Evolutionary conservation across 2,329 filamentous ascomycete species (phyloP).

Genomic region (Tolypocladium cylindrosporum): DNA sequence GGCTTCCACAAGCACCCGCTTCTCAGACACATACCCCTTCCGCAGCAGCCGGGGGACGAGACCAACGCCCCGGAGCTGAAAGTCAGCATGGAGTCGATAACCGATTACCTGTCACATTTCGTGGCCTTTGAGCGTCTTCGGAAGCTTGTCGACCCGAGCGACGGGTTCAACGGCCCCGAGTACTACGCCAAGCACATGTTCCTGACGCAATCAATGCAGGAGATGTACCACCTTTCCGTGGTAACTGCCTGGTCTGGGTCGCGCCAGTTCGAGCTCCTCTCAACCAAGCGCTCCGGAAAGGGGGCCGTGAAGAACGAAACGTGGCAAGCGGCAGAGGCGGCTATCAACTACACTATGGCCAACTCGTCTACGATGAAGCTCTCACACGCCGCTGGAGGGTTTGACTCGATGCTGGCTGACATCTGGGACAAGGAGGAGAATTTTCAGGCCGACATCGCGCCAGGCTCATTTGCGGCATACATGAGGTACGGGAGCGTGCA

Average conservation of each 20-base stretch:
- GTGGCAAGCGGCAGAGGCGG: conserved; percentile 12
- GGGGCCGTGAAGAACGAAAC: conserved; percentile 5
- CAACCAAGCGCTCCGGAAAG: conserved; percentile 10
- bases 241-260: conserved; percentile 3
- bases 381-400: conserved; percentile 17
- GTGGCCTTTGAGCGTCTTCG: conserved; percentile 20
- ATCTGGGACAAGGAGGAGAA: conserved; percentile 21
- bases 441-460: conserved; percentile 16
- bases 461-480: conserved; percentile 24
- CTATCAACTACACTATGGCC: conserved; percentile 19
- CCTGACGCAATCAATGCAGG: conserved; percentile 10
- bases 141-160: conserved; percentile 20
- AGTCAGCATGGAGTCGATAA: conserved; percentile 7
- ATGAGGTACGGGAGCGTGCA: conserved; percentile 23
- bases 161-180: conserved; percentile 22
- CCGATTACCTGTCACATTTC: conserved; percentile 21
- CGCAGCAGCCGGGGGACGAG: neutral
- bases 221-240: conserved; percentile 7
- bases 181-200: conserved; percentile 22
- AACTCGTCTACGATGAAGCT: conserved; percentile 23
- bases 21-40: conserved; percentile 1
- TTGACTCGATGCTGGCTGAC: conserved; percentile 13
- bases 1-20: conserved; percentile 23
- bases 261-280: conserved; percentile 11
- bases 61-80: conserved; percentile 1